Evolutionary conservation across 768 basidiomycete species (phyloP), one percentile per base, ranked within the genome.

Genomic region (Tylopilus vinaceipallidus): DNA sequence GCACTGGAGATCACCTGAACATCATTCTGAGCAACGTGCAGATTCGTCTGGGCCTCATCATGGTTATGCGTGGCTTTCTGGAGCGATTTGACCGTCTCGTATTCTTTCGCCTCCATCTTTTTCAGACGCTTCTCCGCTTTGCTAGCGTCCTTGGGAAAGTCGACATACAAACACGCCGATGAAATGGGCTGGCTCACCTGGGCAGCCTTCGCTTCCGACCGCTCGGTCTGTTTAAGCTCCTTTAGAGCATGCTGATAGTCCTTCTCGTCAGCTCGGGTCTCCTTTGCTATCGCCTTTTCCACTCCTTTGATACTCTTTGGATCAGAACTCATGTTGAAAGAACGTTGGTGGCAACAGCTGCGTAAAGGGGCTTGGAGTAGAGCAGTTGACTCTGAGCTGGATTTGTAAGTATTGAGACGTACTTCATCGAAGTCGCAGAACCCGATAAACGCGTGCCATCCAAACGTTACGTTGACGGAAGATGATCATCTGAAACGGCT

Each of bases 41-140:
- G 61, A 41, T 73, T 60, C 14, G 76, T 64, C 17, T 77, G 47
- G 2, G 80, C 77, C 16, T 71, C 58, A 20, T 84, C 76, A 52
- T 83, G 82, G 17, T 71, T 63, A 52, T 80, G 75, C 14, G 74
- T 72, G 8, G 81, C 79, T 43, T 80, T 73, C 61, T 79, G 76
- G 41, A 83, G 64, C 20, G 73, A 72, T 47, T 75, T 71, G n/a
- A 76, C 71, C 5, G 74, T 67, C 52, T 73, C 73, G 53, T 79
- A 71, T 62, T 86, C 82, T 42, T 70, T 68, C 57, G 74, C 73
- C 52, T 76, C 72, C 42, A 76, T 67, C 60, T 80, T 82, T 32
- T 73, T 72, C 51, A 74, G 65, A 6, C 64, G 48, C 57, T 77
- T 75, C 37, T 75, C 70, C 9, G 78, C 74, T 56, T 80, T 78